phyloP scores from a whole-genome alignment of 1,139 yeast species.

The Kodamaea sp. region DNA sequence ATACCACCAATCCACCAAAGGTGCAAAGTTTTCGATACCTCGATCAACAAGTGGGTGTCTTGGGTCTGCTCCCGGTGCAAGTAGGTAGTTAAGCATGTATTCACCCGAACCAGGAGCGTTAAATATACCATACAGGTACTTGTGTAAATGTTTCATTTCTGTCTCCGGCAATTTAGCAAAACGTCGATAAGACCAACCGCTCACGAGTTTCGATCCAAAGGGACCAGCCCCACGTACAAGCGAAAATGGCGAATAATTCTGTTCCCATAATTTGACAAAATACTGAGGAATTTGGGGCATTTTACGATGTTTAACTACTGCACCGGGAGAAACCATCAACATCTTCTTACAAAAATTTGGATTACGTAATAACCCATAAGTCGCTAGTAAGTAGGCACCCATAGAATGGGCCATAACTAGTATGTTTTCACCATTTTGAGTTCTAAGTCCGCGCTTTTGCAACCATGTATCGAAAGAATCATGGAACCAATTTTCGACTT shows the following conservation, averaged over 20 bases:
- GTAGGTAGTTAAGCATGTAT: constrained; percentile 62
- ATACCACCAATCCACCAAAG: constrained; percentile 64
- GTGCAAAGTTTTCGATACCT: constrained; percentile 44
- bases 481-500: constrained; percentile 53
- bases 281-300: constrained; percentile 54
- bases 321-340: constrained; percentile 62
- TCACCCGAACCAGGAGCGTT: constrained; percentile 74
- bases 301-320: constrained; percentile 47
- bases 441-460: constrained; percentile 23
- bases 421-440: constrained; percentile 23
- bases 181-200: constrained; percentile 74
- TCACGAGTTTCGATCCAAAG: constrained; percentile 64
- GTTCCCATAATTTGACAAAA: constrained; percentile 66
- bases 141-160: constrained; percentile 50
- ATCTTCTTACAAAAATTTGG: constrained; percentile 46
- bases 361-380: constrained; percentile 41
- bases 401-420: constrained; percentile 57
- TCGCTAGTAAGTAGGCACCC: constrained; percentile 56
- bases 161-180: constrained; percentile 47
- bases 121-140: constrained; percentile 67
- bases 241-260: constrained; percentile 65
- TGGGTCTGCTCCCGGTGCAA: constrained; percentile 77
- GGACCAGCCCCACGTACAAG: constrained; percentile 62
- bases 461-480: constrained; percentile 50
- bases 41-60: constrained; percentile 55